A percentile compares a stretch with the other conserved stretches of the same genome.
Evolutionary conservation across 1,284 basidiomycete genomes (phyloP).

Genomic region (Malassezia pachydermatis): DNA sequence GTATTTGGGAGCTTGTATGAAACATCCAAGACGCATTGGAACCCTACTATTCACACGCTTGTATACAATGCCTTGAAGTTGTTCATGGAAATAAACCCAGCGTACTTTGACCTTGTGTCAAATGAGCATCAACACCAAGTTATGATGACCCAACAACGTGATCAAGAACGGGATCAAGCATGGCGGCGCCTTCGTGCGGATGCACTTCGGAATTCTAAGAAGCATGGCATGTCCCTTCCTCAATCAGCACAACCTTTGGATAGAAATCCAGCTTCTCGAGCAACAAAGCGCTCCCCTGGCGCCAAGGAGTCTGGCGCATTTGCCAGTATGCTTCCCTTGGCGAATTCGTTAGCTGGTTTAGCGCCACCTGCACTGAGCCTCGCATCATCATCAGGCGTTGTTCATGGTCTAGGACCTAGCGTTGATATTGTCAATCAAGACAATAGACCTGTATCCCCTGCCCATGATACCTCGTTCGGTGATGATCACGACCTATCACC

Average conservation of each 20-base stretch:
- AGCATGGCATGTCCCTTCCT: conserved; percentile 30
- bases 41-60: conserved; percentile 98
- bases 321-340: conserved; percentile 7
- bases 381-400: conserved; percentile 2
- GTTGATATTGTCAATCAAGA: conserved; percentile 23
- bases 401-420: conserved; percentile 2
- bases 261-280: too few species aligned
- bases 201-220: conserved; percentile 36
- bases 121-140: conserved; percentile 84
- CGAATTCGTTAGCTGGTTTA: conserved; percentile 9
- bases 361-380: conserved; percentile 16
- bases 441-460: conserved; percentile 25
- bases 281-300: not conserved
- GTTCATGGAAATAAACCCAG: conserved; percentile 98
- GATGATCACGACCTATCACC: conserved; percentile 29
- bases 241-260: too few species aligned
- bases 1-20: conserved; percentile 96
- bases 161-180: conserved; percentile 34
- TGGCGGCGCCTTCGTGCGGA: conserved; percentile 38
- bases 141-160: conserved; percentile 36
- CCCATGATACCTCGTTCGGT: conserved; percentile 11
- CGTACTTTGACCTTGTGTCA: conserved; percentile 85
- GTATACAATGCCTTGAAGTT: conserved; percentile 96
- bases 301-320: conserved; percentile 2
- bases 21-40: conserved; percentile 97